Evolutionary conservation across 768 basidiomycete genomes (phyloP).

Genomic region (Paxillus involutus): DNA sequence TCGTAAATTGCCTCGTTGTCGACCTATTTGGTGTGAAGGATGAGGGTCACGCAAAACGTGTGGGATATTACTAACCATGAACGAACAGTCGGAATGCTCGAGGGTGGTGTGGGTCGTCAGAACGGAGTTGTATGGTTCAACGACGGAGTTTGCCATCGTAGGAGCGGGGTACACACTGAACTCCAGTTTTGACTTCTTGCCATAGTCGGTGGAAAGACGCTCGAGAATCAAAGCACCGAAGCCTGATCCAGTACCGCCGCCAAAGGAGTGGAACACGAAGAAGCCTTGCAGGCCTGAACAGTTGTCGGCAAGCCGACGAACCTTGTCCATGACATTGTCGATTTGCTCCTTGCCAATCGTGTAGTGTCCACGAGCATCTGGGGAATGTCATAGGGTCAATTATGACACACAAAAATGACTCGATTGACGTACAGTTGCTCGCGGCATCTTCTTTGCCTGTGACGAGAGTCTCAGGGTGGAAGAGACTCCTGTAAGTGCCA

Average conservation of each 20-base stretch:
- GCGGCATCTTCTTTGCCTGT: constrained; percentile 99
- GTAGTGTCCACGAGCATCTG: constrained; percentile 97
- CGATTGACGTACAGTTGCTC: constrained; percentile 80
- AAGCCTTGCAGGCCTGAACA: constrained; percentile 97
- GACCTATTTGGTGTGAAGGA: constrained; percentile 38
- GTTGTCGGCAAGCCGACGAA: constrained; percentile 94
- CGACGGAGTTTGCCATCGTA: constrained; percentile 89
- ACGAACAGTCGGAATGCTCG: constrained; percentile 98
- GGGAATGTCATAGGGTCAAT: constrained; percentile 5
- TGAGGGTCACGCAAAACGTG: constrained; percentile 4
- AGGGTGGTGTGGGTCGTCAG: constrained; percentile 97
- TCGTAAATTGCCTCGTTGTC: constrained; percentile 84
- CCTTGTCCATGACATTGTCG: constrained; percentile 93
- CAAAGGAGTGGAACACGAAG: constrained; percentile 99
- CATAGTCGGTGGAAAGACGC: constrained; percentile 94
- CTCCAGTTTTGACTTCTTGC: constrained; percentile 98
- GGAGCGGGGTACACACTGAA: constrained; percentile 97
- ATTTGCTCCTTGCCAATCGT: constrained; percentile 98
- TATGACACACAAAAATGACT: not conserved
- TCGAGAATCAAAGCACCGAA: constrained; percentile 97
- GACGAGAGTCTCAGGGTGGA: constrained; percentile 98
- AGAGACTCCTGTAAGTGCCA: constrained; percentile 93
- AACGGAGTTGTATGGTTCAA: constrained; percentile 97
- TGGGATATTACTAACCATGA: constrained; percentile 67
- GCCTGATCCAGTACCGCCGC: constrained; percentile 98